Conservation (phyloP, 805 yeast species). For the Yamadazyma philogaea region DNA sequence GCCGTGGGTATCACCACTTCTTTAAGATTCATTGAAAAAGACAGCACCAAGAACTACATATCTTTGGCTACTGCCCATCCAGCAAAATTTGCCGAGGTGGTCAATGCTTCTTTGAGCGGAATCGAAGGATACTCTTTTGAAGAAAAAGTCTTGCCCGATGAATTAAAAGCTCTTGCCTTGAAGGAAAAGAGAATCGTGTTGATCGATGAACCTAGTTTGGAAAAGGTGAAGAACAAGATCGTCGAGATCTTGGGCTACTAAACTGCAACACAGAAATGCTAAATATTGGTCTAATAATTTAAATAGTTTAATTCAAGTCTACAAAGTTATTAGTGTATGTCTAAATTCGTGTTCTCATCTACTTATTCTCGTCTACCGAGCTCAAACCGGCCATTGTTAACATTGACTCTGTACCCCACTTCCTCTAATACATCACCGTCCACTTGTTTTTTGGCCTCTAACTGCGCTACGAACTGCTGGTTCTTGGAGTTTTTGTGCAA, state of each 20-base stretch:
- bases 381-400: conserved; percentile 4
- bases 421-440: conserved; percentile 55
- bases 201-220: conserved; percentile 69
- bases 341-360: background rate
- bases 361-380: background rate
- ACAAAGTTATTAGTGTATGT: no score
- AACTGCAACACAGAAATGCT: background rate
- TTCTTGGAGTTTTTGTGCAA: conserved; percentile 63
- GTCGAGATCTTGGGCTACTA: conserved; percentile 55
- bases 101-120: conserved; percentile 67
- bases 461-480: conserved; percentile 68
- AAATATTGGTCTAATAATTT: no score
- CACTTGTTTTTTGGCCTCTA: conserved; percentile 72
- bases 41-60: conserved; percentile 48
- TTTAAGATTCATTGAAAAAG: conserved; percentile 52
- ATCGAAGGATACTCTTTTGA: conserved; percentile 81
- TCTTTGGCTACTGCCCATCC: conserved; percentile 98
- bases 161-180: conserved; percentile 66
- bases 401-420: conserved; percentile 73
- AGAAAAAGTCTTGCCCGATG: conserved; percentile 83
- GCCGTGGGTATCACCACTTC: conserved; percentile 91
- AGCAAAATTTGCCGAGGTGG: conserved; percentile 97
- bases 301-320: no score
- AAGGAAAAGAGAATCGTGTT: conserved; percentile 72
- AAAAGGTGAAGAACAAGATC: conserved; percentile 71